These are phyloP conservation scores for Lasiosphaeris hirsuta DNA, from an alignment of 495 filamentous ascomycete genomes.

Conservation along the genomic window DNA sequence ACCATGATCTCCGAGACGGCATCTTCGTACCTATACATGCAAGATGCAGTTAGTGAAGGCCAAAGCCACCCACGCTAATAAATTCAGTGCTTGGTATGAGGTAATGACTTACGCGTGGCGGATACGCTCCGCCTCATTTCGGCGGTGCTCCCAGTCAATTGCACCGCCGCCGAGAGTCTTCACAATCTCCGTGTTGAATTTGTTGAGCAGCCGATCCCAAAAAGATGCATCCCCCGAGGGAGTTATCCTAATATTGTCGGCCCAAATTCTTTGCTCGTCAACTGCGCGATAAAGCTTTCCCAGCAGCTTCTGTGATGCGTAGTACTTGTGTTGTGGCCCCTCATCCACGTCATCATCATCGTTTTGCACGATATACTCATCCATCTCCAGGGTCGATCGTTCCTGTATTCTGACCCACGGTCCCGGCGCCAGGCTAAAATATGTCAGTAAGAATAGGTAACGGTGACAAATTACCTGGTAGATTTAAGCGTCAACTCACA, in stretches of 20 bases:
- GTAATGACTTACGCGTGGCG: constrained; percentile 52
- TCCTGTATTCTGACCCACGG: constrained; percentile 54
- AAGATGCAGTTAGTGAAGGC: neutral
- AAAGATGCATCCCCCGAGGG: constrained; percentile 26
- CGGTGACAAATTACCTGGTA: neutral
- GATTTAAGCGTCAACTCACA: constrained; percentile 28
- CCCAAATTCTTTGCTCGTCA: constrained; percentile 67
- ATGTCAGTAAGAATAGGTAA: constrained; percentile 6
- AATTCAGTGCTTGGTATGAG: too few species aligned
- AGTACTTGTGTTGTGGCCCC: constrained; percentile 52
- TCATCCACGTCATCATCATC: constrained; percentile 51
- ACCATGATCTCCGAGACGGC: constrained; percentile 54
- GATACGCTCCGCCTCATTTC: constrained; percentile 49
- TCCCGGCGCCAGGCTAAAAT: constrained; percentile 54
- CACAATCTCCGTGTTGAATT: constrained; percentile 32
- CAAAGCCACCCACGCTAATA: neutral
- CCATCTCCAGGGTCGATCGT: constrained; percentile 43
- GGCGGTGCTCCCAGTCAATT: constrained; percentile 29
- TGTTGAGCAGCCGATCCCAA: constrained; percentile 45
- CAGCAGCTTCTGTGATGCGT: constrained; percentile 64
- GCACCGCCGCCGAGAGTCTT: constrained; percentile 13
- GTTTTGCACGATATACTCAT: constrained; percentile 27
- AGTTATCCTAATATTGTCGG: constrained; percentile 45
- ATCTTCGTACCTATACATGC: constrained; percentile 59
- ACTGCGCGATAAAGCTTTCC: constrained; percentile 71